phyloP scores from a whole-genome alignment of 2,329 filamentous ascomycete genomes.

The Cercospora beticola region DNA sequence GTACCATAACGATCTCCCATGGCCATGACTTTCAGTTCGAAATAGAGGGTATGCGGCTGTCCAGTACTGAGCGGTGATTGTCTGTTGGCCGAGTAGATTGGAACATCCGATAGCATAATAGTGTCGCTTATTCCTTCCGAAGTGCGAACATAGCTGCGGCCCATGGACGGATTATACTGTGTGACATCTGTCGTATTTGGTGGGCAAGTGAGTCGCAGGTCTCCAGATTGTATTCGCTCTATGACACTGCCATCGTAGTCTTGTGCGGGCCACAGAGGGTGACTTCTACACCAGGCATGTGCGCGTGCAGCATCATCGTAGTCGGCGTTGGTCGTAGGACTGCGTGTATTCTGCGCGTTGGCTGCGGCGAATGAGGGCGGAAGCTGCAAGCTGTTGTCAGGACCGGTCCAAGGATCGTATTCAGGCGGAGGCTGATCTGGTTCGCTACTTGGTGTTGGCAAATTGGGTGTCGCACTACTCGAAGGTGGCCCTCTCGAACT shows the following conservation, averaged over 20 bases:
- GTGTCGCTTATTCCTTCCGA: conserved; percentile 55
- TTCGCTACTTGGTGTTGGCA: conserved; percentile 19
- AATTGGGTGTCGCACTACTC: conserved; percentile 19
- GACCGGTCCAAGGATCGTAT: conserved; percentile 70
- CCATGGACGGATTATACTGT: conserved; percentile 49
- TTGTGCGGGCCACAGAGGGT: conserved; percentile 59
- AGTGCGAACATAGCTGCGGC: conserved; percentile 49
- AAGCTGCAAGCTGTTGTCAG: conserved; percentile 73
- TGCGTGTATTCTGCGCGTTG: conserved; percentile 55
- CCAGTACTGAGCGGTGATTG: conserved; percentile 57
- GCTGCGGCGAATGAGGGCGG: conserved; percentile 60
- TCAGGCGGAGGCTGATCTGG: conserved; percentile 50
- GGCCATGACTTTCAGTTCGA: conserved; percentile 62
- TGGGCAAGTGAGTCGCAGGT: conserved; percentile 52
- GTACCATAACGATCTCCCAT: conserved; percentile 39
- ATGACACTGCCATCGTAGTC: conserved; percentile 39
- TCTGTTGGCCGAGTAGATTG: conserved; percentile 62
- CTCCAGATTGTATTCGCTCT: conserved; percentile 48
- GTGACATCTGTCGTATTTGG: conserved; percentile 44
- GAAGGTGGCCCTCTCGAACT: conserved; percentile 9
- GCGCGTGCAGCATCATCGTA: conserved; percentile 63
- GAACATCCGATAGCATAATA: conserved; percentile 66
- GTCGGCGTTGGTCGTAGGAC: conserved; percentile 68
- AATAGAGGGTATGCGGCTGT: conserved; percentile 63
- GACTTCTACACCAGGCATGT: conserved; percentile 62